A percentile compares a stretch with the other conserved stretches of the same genome.
phyloP scores from a whole-genome alignment of 2,329 filamentous ascomycete species.

The Sporothrix pseudoabietina region DNA sequence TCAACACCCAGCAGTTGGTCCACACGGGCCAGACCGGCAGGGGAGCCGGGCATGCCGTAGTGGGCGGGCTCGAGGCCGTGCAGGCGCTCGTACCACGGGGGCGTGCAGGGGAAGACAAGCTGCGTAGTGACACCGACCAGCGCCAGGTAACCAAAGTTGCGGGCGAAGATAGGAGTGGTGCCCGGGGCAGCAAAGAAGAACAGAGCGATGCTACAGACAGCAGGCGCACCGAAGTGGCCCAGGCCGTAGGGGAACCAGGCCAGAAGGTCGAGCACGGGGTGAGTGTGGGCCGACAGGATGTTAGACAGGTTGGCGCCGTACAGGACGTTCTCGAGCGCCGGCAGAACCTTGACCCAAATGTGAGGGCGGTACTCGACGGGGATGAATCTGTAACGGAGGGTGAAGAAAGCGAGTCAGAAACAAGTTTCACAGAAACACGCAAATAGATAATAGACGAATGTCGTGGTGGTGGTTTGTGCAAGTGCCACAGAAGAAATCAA shows the following conservation, averaged over 20 bases:
- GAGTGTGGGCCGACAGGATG: conserved; percentile 87
- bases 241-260: conserved; percentile 94
- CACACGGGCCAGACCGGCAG: conserved; percentile 84
- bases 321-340: conserved; percentile 91
- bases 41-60: conserved; percentile 87
- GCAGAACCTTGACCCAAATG: conserved; percentile 94
- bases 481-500: background rate
- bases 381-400: conserved; percentile 67
- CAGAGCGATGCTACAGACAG: conserved; percentile 74
- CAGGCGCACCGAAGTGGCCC: conserved; percentile 84
- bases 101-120: conserved; percentile 87
- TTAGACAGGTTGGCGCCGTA: conserved; percentile 96
- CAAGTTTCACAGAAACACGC: background rate
- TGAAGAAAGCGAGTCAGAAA: background rate
- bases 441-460: background rate
- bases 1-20: conserved; percentile 89
- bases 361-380: conserved; percentile 84
- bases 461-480: background rate
- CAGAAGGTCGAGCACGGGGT: conserved; percentile 78
- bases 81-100: conserved; percentile 95
- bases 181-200: conserved; percentile 89
- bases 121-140: conserved; percentile 85
- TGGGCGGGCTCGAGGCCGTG: conserved; percentile 89
- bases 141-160: conserved; percentile 90
- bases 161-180: conserved; percentile 80